These are phyloP conservation scores for Erythrophleum ivorense DNA, from an alignment of 331 rosid genomes.

Conservation along the genomic window DNA sequence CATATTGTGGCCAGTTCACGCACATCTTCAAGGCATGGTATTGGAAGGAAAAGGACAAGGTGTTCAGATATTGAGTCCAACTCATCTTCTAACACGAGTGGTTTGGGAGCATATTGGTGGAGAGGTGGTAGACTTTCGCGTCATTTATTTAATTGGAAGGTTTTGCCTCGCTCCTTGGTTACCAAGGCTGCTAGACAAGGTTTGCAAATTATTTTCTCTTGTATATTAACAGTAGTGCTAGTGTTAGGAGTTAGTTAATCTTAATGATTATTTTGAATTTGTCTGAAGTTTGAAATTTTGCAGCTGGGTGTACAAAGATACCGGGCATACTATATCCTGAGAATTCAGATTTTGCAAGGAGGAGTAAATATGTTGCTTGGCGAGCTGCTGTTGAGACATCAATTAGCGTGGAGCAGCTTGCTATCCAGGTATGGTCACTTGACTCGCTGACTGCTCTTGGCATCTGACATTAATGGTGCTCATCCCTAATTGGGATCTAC, in stretches of 20 bases:
- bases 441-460: conserved; percentile 28
- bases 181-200: conserved; percentile 98
- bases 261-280: conserved; percentile 53
- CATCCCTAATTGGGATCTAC: conserved; percentile 9
- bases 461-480: conserved; percentile 23
- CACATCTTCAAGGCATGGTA: conserved; percentile 61
- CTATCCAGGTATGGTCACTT: conserved; percentile 72
- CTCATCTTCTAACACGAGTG: conserved; percentile 71
- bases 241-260: conserved; percentile 47
- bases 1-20: conserved; percentile 75
- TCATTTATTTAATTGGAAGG: conserved; percentile 82
- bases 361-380: conserved; percentile 84
- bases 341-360: conserved; percentile 89
- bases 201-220: conserved; percentile 43
- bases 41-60: conserved; percentile 72
- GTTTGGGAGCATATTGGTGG: conserved; percentile 91
- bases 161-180: conserved; percentile 73
- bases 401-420: conserved; percentile 84
- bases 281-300: conserved; percentile 56
- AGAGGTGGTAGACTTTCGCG: conserved; percentile 98
- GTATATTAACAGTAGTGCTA: conserved; percentile 41
- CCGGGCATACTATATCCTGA: conserved; percentile 84
- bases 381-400: conserved; percentile 91
- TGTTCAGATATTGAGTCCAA: conserved; percentile 65
- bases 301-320: conserved; percentile 90